Evolutionary conservation across 2,329 filamentous ascomycete genomes (phyloP), one percentile per base, ranked within the genome.

Genomic region (Exophiala mesophila): DNA sequence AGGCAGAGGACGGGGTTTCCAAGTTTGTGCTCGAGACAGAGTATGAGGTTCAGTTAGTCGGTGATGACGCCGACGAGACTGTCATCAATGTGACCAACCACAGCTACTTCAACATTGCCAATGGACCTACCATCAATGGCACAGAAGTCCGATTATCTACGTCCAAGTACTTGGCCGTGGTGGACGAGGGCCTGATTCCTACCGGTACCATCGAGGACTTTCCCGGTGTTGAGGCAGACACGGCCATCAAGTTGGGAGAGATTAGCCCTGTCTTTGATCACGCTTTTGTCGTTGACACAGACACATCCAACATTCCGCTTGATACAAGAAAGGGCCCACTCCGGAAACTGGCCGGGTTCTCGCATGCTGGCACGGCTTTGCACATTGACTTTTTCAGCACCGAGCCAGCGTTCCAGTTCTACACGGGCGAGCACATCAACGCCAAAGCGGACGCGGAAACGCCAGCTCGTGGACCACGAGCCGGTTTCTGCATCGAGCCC

Each of bases 361-460:
- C 76, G 63, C 87, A 96, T 63, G 78, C 87, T 4, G 72, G 71
- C 36, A 83, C 81, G 19, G 78, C 80, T 50, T 74, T 96, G 53
- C 83, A 94, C 61, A 78, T 97, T 36, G 86, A 96, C 64, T 83
- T 95, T 4, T 72, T 80, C 58, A 92, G 86, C 70, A 97, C 90
- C 0, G 90, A 97, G 71, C 92, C 92, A 0, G 86, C 88, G 0
- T 97, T 96, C 73, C 90, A 97, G 65, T 94, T 96, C 69, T 97
- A 97, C 68, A 94, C 88, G 0, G 92, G 90, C 52, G 83, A 85
- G 59, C 83, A 81, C 59, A 88, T 94, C 53, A 70, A 92, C 56
- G 83, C 94, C 9, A 83, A 85, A 0, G 82, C 65, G 45, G 69
- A 72, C 16, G 72, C 68, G 21, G 72, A 70, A 2, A 64, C 77